Evolutionary conservation across 371 early-diverging fungal species (phyloP).

Genomic region (Gilbertella persicaria): DNA sequence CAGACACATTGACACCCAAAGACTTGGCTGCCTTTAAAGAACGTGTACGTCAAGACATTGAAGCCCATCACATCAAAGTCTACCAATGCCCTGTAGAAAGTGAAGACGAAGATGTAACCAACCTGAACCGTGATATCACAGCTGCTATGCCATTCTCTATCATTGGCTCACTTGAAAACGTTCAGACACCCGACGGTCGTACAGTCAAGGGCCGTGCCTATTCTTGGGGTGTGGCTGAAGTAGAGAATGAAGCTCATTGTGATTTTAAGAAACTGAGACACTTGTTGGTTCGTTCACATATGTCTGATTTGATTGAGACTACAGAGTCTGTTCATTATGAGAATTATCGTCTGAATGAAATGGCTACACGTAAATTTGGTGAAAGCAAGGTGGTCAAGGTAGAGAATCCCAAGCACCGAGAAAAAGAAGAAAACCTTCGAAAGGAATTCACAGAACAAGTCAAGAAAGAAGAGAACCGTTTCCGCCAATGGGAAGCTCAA

Average conservation of each 20-base stretch:
- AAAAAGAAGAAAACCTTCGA: slow-evolving; percentile 90
- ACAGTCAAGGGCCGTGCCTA: slow-evolving; percentile 87
- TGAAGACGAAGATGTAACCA: slow-evolving; percentile 80
- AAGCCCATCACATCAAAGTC: slow-evolving; percentile 72
- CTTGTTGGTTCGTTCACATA: slow-evolving; percentile 89
- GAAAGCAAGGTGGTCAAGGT: slow-evolving; percentile 63
- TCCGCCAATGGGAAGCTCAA: slow-evolving; percentile 93
- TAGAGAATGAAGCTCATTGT: slow-evolving; percentile 87
- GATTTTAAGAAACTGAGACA: slow-evolving; percentile 94
- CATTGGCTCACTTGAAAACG: slow-evolving; percentile 87
- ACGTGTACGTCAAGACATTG: slow-evolving; percentile 71
- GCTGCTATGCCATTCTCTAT: slow-evolving; percentile 94
- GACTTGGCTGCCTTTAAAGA: slow-evolving; percentile 82
- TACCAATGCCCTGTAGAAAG: slow-evolving; percentile 81
- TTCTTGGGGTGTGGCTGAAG: slow-evolving; percentile 93
- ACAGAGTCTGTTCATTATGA: slow-evolving; percentile 94
- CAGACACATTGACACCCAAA: slow-evolving; percentile 73
- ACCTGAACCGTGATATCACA: slow-evolving; percentile 78
- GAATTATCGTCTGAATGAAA: slow-evolving; percentile 77
- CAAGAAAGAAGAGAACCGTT: slow-evolving; percentile 86
- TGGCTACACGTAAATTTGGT: slow-evolving; percentile 82
- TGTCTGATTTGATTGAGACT: slow-evolving; percentile 87
- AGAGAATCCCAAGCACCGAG: slow-evolving; percentile 86
- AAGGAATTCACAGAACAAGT: slow-evolving; percentile 94
- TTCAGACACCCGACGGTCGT: slow-evolving; percentile 73